phyloP scores from a whole-genome alignment of 768 basidiomycete species.

The Rhodosporidiobolus sp. region DNA sequence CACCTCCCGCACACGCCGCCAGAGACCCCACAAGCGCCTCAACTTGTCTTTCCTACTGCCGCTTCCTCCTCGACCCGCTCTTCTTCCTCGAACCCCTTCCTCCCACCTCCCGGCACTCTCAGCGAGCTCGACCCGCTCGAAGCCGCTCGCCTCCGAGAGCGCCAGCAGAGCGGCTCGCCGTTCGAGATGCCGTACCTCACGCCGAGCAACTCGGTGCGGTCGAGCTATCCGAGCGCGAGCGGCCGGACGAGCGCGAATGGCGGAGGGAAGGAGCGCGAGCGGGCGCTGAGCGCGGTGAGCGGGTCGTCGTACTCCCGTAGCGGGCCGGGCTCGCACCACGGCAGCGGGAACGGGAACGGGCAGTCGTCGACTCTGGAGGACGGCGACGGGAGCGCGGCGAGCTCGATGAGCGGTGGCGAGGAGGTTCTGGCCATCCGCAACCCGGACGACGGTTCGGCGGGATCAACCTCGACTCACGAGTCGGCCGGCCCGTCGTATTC shows the following conservation, averaged over 20 bases:
- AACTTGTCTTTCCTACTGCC: not conserved
- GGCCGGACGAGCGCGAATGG: not conserved
- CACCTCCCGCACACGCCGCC: constrained; percentile 18
- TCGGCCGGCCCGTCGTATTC: not conserved
- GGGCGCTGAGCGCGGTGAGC: too few species aligned
- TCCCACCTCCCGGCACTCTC: not conserved
- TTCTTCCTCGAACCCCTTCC: not conserved
- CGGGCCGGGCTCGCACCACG: too few species aligned
- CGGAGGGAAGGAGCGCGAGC: too few species aligned
- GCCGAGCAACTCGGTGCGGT: constrained; percentile 17
- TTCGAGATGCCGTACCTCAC: constrained; percentile 26
- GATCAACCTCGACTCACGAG: not conserved
- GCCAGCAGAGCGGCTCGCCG: constrained; percentile 14
- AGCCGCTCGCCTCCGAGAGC: not conserved
- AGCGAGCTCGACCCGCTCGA: not conserved
- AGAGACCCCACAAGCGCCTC: constrained; percentile 4
- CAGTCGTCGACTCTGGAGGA: too few species aligned
- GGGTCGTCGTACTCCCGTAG: too few species aligned
- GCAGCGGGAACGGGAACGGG: too few species aligned
- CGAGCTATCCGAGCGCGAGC: not conserved
- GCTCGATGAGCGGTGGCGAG: not conserved
- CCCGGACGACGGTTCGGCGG: not conserved
- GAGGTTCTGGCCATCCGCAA: too few species aligned
- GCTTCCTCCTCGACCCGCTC: not conserved
- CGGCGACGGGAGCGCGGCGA: not conserved